phyloP scores from a whole-genome alignment of 176 grass and related monocot species.

The Aegilops bicornis region DNA sequence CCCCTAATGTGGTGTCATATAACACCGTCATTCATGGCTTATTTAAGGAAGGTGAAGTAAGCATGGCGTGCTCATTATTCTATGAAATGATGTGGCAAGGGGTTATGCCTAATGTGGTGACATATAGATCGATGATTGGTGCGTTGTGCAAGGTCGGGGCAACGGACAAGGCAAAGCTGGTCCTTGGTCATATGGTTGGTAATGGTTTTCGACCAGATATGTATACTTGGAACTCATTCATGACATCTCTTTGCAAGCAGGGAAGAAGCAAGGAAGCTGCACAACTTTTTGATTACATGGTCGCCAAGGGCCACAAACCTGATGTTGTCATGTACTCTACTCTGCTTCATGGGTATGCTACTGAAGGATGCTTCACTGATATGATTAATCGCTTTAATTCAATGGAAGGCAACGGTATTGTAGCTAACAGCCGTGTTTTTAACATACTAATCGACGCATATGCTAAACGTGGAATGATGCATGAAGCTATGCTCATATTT shows the following conservation, averaged over 20 bases:
- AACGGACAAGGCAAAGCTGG: background rate
- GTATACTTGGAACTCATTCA: background rate
- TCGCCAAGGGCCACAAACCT: background rate
- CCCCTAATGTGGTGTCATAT: slow-evolving; percentile 14
- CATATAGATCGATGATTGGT: background rate
- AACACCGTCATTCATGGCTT: background rate
- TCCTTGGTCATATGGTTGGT: background rate
- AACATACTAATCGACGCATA: background rate
- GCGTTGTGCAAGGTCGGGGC: background rate
- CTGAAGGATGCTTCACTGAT: background rate
- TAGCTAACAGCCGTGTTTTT: background rate
- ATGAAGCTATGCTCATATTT: background rate
- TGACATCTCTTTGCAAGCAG: background rate
- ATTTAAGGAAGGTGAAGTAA: background rate
- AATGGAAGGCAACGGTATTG: background rate
- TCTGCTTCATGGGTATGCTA: background rate
- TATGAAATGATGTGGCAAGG: background rate
- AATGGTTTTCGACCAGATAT: background rate
- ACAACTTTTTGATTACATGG: background rate
- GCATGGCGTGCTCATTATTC: background rate
- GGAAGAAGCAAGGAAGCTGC: background rate
- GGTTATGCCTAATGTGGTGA: background rate
- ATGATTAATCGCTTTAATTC: background rate
- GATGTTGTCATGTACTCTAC: background rate
- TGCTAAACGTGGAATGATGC: background rate